Base-by-base conservation (phyloP, 2,329 filamentous ascomycete genomes). In the Cordyceps cateniannulata region DNA sequence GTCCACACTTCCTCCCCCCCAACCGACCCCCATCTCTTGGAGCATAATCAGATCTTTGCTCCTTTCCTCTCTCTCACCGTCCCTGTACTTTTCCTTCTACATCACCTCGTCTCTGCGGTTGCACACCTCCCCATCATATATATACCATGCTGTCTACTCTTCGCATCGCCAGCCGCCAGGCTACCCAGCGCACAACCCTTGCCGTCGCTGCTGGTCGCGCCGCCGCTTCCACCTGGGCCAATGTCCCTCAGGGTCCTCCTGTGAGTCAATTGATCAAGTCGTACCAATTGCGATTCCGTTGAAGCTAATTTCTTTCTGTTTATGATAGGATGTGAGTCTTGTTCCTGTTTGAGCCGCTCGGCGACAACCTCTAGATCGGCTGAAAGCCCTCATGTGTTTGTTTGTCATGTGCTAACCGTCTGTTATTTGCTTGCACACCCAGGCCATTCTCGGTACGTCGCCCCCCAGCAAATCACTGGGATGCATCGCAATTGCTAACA, bases 191-290 rank as follows among this genome's bases (percentile, higher is more conserved):
- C 64, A 72, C 75, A 49, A 69, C 75, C 64, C 68, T 76, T 66
- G 73, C 73, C 66, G 69, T 77, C 52, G 71, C 73, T 62, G 75
- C 74, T 65, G 67, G 75, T 60, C 84, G 81, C 65, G 75, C 87
- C 66, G 73, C 86, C 69, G 87, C 85, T 68, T 96, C 92, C 63
- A 90, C 89, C 67, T 98, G 93, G 93, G 85, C 90, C 72, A 89
- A 90, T 71, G 91, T 98, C 60, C 88, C 91, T 67, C 91, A 97
- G 79, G 93, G 93, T 66, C 93, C 93, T 84, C 93, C 93, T 73
- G 92, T 95, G 85, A 78, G 89, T 62, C 45, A 63, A 38, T 56
- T 59, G 48, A 38, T 52, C 45, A 61, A 16, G 22, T n/a, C 5
- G 10, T 16, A 29, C n/a, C 24, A 16, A 38, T 58, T 32, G 55